phyloP scores from a whole-genome alignment of 768 basidiomycete species.

The Mycena rosella region DNA sequence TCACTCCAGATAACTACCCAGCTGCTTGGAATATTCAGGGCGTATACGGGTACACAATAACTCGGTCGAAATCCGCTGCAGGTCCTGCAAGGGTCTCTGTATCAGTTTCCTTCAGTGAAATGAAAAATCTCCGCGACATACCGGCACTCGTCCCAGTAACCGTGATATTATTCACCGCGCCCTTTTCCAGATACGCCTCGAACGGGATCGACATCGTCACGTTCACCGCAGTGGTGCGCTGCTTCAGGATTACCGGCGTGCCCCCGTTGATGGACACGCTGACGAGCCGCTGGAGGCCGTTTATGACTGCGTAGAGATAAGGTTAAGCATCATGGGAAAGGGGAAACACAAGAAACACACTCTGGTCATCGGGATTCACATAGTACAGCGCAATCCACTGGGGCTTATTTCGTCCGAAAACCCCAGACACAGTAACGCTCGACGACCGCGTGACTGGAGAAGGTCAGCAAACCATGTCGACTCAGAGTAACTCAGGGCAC shows the following conservation, averaged over 20 bases:
- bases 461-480: slow-evolving; percentile 14
- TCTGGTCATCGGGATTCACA: slow-evolving; percentile 29
- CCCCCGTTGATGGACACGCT: slow-evolving; percentile 27
- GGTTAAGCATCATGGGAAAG: slow-evolving; percentile 11
- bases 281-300: slow-evolving; percentile 30
- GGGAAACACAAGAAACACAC: slow-evolving; percentile 15
- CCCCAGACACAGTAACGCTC: slow-evolving; percentile 26
- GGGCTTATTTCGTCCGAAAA: slow-evolving; percentile 20
- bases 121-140: slow-evolving; percentile 13
- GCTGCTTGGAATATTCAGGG: slow-evolving; percentile 20
- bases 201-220: slow-evolving; percentile 31
- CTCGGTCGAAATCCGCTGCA: slow-evolving; percentile 28
- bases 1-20: neutral
- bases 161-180: slow-evolving; percentile 28
- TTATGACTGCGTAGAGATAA: slow-evolving; percentile 17
- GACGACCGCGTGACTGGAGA: slow-evolving; percentile 24
- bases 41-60: slow-evolving; percentile 27
- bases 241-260: slow-evolving; percentile 25
- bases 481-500: slow-evolving; percentile 9
- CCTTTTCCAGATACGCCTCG: slow-evolving; percentile 25
- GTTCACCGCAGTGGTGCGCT: slow-evolving; percentile 28
- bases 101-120: slow-evolving; percentile 6
- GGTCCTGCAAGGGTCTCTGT: slow-evolving; percentile 15
- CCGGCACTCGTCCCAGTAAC: slow-evolving; percentile 27
- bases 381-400: slow-evolving; percentile 30